Conservation (phyloP, 495 filamentous ascomycete species). For the Penicillium paxilli region DNA sequence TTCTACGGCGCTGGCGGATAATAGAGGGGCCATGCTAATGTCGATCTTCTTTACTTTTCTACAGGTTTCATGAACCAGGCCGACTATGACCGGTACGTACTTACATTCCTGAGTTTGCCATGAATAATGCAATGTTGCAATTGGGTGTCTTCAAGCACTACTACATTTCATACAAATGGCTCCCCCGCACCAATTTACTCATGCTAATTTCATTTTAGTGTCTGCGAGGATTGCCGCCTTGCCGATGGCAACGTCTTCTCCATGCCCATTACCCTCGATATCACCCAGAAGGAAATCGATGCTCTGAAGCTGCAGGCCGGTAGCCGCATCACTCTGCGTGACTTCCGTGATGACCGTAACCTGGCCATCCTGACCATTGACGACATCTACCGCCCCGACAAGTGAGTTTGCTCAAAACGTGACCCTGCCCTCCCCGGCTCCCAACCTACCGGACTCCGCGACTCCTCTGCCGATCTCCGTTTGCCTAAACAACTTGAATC, state of each 20-base stretch:
- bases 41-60: constrained; percentile 13
- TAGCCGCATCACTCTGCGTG: constrained; percentile 79
- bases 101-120: too few relatives aligned
- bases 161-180: neutral
- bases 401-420: constrained; percentile 60
- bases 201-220: constrained; percentile 51
- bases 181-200: too few relatives aligned
- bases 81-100: constrained; percentile 84
- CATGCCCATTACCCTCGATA: constrained; percentile 95
- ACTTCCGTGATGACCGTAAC: constrained; percentile 94
- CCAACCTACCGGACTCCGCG: constrained; percentile 1
- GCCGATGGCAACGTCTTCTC: constrained; percentile 89
- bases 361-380: constrained; percentile 94
- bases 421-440: neutral
- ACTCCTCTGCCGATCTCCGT: constrained; percentile 9
- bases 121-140: constrained; percentile 5
- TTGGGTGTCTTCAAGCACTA: neutral
- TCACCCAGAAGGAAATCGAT: constrained; percentile 70
- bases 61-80: constrained; percentile 95
- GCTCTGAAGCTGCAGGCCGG: constrained; percentile 74
- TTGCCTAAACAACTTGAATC: neutral
- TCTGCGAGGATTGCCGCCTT: constrained; percentile 83
- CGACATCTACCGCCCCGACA: constrained; percentile 94
- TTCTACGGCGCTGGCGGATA: constrained; percentile 9
- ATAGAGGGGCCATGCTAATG: constrained; percentile 34